Evolutionary conservation across 305 asterid genomes (phyloP).

Genomic region (Petunia hybrid): DNA sequence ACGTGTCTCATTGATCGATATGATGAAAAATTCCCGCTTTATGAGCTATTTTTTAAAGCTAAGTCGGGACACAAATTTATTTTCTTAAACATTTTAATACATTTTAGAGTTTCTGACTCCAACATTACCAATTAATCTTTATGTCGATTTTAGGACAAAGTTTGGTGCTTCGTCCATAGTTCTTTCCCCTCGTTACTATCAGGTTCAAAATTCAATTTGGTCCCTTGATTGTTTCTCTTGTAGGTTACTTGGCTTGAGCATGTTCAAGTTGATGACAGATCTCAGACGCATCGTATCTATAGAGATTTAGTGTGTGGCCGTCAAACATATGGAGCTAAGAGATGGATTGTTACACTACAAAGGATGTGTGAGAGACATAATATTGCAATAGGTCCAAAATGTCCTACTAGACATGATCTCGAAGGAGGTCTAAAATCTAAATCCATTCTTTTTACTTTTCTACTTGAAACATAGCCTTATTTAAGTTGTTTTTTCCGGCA

Average conservation of each 20-base stretch:
- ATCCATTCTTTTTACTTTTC: not conserved
- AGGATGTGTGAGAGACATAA: constrained; percentile 69
- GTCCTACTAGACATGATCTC: constrained; percentile 42
- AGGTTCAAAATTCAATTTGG: no score
- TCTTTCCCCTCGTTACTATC: no score
- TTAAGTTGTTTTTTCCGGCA: not conserved
- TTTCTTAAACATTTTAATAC: no score
- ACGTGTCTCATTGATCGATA: no score
- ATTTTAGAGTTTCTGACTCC: not conserved
- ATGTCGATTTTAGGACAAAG: no score
- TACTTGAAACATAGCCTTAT: not conserved
- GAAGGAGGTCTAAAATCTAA: constrained; percentile 54
- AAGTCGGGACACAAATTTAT: no score
- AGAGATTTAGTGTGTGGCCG: constrained; percentile 55
- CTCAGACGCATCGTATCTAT: constrained; percentile 57
- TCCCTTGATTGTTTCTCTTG: not conserved
- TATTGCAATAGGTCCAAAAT: constrained; percentile 46
- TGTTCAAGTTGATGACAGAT: constrained; percentile 74
- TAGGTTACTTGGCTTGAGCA: constrained; percentile 91
- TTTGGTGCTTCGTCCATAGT: no score
- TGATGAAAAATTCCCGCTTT: no score
- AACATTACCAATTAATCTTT: not conserved
- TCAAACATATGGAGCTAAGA: constrained; percentile 75
- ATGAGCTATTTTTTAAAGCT: not conserved
- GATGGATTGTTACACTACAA: constrained; percentile 68